A percentile compares a stretch with the other conserved stretches of the same genome.
These are phyloP conservation scores for Monosporozyma solicola DNA, from an alignment of 805 yeast genomes.

Conservation along the genomic window DNA sequence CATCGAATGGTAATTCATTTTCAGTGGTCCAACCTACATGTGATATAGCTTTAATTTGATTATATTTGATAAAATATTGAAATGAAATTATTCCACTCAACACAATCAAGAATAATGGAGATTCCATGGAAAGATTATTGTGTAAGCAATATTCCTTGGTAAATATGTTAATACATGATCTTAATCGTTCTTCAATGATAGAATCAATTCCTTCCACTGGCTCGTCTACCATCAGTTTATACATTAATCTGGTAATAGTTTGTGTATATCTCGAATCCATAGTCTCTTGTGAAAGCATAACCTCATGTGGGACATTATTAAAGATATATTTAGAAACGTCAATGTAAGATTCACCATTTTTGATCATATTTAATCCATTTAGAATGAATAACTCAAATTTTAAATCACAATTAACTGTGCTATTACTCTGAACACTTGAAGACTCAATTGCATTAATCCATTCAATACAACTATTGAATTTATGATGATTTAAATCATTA, in stretches of 20 bases:
- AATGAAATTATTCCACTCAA: slow-evolving; percentile 46
- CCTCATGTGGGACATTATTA: slow-evolving; percentile 25
- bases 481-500: slow-evolving; percentile 27
- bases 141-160: slow-evolving; percentile 42
- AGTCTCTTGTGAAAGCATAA: slow-evolving; percentile 28
- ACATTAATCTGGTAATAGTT: slow-evolving; percentile 36
- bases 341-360: slow-evolving; percentile 6
- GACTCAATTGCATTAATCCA: slow-evolving; percentile 34
- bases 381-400: slow-evolving; percentile 21
- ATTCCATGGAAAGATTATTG: slow-evolving; percentile 42
- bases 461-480: slow-evolving; percentile 38
- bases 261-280: slow-evolving; percentile 16
- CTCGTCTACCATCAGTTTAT: slow-evolving; percentile 26
- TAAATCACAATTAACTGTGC: slow-evolving; percentile 7
- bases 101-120: slow-evolving; percentile 43
- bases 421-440: not conserved
- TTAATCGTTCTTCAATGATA: slow-evolving; percentile 17
- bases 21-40: slow-evolving; percentile 43
- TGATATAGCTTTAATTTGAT: slow-evolving; percentile 25
- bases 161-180: slow-evolving; percentile 28
- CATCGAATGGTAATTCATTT: slow-evolving; percentile 56
- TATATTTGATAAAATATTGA: slow-evolving; percentile 44
- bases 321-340: slow-evolving; percentile 34
- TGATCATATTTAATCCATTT: slow-evolving; percentile 14
- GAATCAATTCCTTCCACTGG: slow-evolving; percentile 14